These are phyloP conservation scores for Suillus weaverae DNA, from an alignment of 768 basidiomycete species.

Conservation along the genomic window DNA sequence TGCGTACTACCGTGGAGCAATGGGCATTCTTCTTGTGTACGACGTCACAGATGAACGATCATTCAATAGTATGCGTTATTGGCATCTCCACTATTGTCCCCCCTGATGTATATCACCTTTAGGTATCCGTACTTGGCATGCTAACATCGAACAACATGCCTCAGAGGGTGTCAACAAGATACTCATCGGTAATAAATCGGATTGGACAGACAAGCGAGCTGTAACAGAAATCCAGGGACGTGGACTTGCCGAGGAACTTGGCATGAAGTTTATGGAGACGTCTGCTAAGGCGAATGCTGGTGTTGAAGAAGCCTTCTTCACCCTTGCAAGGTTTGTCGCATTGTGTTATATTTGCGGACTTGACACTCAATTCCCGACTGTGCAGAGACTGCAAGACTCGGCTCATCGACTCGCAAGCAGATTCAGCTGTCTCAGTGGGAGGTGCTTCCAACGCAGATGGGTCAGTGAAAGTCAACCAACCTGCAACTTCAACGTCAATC, in stretches of 20 bases:
- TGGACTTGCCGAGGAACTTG: constrained; percentile 89
- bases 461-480: constrained; percentile 67
- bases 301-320: constrained; percentile 98
- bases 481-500: constrained; percentile 41
- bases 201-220: constrained; percentile 94
- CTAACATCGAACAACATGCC: constrained; percentile 97
- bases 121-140: constrained; percentile 99
- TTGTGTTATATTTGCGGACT: neutral
- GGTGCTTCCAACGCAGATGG: constrained; percentile 47
- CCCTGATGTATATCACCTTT: constrained; percentile 7
- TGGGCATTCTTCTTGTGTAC: constrained; percentile 98
- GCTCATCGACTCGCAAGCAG: constrained; percentile 90
- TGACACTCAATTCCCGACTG: neutral
- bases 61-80: constrained; percentile 82
- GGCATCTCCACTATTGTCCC: constrained; percentile 13
- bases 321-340: constrained; percentile 78
- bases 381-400: constrained; percentile 94
- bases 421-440: constrained; percentile 43
- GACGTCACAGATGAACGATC: constrained; percentile 94
- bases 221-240: constrained; percentile 92
- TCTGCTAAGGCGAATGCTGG: constrained; percentile 96
- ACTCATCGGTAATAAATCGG: constrained; percentile 97
- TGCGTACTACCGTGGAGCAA: constrained; percentile 98
- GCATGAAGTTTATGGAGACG: constrained; percentile 97
- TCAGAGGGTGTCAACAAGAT: constrained; percentile 99